Conservation (phyloP, 2,329 filamentous ascomycete species). For the Didymella segeticola region DNA sequence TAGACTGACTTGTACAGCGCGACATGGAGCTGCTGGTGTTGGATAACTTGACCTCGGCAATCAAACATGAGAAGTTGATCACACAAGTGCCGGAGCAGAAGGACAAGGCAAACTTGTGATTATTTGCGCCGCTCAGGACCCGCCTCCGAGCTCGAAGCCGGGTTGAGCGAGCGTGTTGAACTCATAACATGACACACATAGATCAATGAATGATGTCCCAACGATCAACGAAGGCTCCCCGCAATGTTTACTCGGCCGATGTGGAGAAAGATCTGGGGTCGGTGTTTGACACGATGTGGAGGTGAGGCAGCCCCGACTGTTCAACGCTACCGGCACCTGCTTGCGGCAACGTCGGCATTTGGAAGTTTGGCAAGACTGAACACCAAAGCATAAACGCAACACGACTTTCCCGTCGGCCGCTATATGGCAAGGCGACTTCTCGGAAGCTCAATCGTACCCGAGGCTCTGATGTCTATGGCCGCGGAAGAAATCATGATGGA, state of each 20-base stretch:
- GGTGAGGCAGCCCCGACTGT: background rate
- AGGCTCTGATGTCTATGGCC: background rate
- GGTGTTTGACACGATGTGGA: conserved; percentile 24
- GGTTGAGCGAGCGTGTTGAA: background rate
- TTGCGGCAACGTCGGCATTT: conserved; percentile 16
- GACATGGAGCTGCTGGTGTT: conserved; percentile 68
- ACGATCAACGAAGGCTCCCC: background rate
- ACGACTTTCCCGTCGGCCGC: background rate
- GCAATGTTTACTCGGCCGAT: background rate
- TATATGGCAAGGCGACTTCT: background rate
- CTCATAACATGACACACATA: conserved; percentile 1
- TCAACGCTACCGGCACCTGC: conserved; percentile 2
- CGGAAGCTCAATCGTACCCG: background rate
- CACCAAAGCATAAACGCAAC: background rate
- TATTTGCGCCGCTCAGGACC: background rate
- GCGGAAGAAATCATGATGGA: background rate
- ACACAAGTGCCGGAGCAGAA: conserved; percentile 69
- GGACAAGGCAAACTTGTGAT: conserved; percentile 40
- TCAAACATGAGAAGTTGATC: conserved; percentile 63
- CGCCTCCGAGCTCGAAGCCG: background rate
- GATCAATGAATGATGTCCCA: conserved; percentile 12
- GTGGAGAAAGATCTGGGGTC: conserved; percentile 27
- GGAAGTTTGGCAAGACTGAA: background rate
- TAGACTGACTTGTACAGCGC: conserved; percentile 38
- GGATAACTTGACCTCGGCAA: conserved; percentile 63